phyloP scores from a whole-genome alignment of 2,329 filamentous ascomycete species.

The Scytalidium lignicola region DNA sequence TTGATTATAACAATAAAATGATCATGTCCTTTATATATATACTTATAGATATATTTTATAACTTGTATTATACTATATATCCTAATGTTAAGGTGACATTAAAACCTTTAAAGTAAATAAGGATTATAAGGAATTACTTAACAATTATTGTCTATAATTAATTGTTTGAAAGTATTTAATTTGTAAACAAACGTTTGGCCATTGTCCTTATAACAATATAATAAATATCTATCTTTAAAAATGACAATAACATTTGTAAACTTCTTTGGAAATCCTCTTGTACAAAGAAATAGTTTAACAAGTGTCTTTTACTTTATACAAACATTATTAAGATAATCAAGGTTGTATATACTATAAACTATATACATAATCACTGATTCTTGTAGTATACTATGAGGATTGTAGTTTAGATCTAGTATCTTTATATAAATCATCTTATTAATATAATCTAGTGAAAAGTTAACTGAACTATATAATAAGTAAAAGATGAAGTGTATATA shows the following conservation, averaged over 20 bases:
- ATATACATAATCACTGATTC: background rate
- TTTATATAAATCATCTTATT: conserved; percentile 2
- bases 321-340: background rate
- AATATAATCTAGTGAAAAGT: background rate
- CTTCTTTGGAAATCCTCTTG: background rate
- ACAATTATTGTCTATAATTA: conserved; percentile 2
- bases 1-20: background rate
- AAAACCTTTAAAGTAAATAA: conserved; percentile 5
- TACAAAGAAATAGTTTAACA: background rate
- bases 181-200: background rate
- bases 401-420: background rate
- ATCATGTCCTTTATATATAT: conserved; percentile 10
- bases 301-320: background rate
- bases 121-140: conserved; percentile 9
- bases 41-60: conserved; percentile 13
- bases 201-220: background rate
- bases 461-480: background rate
- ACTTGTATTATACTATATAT: conserved; percentile 6
- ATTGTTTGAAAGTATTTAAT: background rate
- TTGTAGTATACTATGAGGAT: background rate
- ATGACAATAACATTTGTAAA: background rate
- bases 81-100: conserved; percentile 7
- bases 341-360: background rate
- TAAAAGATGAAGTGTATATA: conserved; percentile 4
- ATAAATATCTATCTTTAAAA: background rate